Evolutionary conservation across 495 filamentous ascomycete species (phyloP).

Genomic region (Penicillium turbatum): DNA sequence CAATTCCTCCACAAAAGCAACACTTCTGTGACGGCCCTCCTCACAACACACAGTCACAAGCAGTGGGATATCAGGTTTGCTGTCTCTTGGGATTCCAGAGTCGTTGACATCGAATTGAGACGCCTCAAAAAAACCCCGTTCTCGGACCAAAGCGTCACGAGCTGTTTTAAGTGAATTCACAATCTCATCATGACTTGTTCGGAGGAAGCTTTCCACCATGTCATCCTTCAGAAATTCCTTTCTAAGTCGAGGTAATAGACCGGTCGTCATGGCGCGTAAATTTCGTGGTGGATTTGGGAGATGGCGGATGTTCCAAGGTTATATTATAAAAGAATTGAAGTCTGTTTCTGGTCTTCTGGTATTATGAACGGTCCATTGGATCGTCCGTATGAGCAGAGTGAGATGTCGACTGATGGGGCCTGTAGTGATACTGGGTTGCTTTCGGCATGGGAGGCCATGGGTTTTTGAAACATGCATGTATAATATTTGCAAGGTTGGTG

Average conservation of each 20-base stretch:
- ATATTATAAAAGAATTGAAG: slow-evolving; percentile 1
- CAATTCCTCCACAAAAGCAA: slow-evolving; percentile 21
- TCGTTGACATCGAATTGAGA: not conserved
- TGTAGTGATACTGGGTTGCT: not conserved
- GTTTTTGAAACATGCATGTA: not conserved
- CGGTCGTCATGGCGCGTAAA: slow-evolving; percentile 7
- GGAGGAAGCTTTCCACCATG: slow-evolving; percentile 1
- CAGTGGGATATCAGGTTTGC: slow-evolving; percentile 5
- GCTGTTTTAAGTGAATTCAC: not conserved
- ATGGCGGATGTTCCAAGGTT: slow-evolving; percentile 16
- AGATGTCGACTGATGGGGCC: not conserved
- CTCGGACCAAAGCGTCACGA: not conserved
- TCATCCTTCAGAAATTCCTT: slow-evolving; percentile 13
- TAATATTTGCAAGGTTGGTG: too few relatives aligned
- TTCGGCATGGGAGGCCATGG: not conserved
- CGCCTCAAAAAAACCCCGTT: too few relatives aligned
- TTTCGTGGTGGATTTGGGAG: slow-evolving; percentile 11
- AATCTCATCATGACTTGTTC: not conserved
- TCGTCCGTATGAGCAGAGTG: slow-evolving; percentile 4
- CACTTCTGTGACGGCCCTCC: slow-evolving; percentile 16
- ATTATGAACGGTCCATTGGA: slow-evolving; percentile 9
- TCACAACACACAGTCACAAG: slow-evolving; percentile 18
- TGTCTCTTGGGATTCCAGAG: not conserved
- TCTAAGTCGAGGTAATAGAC: slow-evolving; percentile 9
- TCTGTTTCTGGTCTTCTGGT: not conserved